Conservation (phyloP, 208 protist genomes). For the Acanthamoeba sp. region DNA sequence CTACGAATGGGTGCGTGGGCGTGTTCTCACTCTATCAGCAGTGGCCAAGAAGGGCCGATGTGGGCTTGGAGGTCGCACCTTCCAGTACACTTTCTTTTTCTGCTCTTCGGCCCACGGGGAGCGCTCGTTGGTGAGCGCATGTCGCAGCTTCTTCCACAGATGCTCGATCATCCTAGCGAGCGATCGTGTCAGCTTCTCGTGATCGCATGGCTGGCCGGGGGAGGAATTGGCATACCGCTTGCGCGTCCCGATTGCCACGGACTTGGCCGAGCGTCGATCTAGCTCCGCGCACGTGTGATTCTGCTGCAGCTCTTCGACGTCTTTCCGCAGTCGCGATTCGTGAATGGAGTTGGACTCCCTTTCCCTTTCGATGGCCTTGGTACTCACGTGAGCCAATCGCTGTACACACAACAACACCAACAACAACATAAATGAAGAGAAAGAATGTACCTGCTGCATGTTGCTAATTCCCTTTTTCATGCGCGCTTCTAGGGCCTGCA, state of each 20-base stretch:
- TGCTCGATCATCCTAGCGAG: constrained; percentile 24
- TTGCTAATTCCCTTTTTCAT: constrained; percentile 19
- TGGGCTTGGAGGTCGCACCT: not conserved
- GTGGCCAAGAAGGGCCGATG: not conserved
- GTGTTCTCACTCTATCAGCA: not conserved
- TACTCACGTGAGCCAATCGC: too few relatives aligned
- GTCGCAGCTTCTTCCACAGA: constrained; percentile 56
- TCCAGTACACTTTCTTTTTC: constrained; percentile 25
- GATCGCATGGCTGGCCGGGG: not conserved
- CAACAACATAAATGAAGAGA: not conserved
- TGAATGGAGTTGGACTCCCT: constrained; percentile 59
- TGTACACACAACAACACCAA: too few relatives aligned
- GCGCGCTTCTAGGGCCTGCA: not conserved
- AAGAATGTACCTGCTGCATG: constrained; percentile 12
- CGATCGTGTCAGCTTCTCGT: not conserved
- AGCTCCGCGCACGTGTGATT: not conserved
- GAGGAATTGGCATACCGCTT: not conserved
- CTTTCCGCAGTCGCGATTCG: constrained; percentile 29
- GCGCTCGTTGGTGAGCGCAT: constrained; percentile 29
- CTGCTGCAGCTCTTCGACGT: constrained; percentile 44
- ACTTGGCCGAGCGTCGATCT: not conserved
- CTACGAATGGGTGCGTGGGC: too few relatives aligned
- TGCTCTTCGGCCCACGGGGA: constrained; percentile 55
- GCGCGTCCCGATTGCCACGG: not conserved
- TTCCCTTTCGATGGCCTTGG: constrained; percentile 54